A percentile compares a stretch with the other conserved stretches of the same genome.
Conservation (phyloP, 192 early-diverging fungal species). For the Chytriomyces hyalinus region DNA sequence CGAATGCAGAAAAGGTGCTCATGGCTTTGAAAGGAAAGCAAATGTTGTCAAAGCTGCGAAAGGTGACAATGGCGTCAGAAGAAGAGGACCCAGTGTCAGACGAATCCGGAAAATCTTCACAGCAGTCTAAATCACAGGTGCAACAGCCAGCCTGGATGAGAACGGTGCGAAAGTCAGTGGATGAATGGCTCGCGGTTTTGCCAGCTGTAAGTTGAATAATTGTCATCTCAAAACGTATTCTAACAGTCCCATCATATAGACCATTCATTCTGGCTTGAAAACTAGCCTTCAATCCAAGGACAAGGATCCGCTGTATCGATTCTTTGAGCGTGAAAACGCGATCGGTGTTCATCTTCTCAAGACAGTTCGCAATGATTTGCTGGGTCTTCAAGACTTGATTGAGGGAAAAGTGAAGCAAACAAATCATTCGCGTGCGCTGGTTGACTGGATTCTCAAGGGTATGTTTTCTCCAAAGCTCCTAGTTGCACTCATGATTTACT, state of each 20-base stretch:
- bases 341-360: conserved; percentile 65
- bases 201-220: conserved; percentile 48
- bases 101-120: conserved; percentile 32
- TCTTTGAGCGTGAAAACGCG: conserved; percentile 80
- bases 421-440: conserved; percentile 78
- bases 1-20: conserved; percentile 90
- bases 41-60: conserved; percentile 84
- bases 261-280: conserved; percentile 33
- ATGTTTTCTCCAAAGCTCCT: neutral
- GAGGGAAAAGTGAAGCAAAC: conserved; percentile 84
- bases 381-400: conserved; percentile 68
- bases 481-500: neutral
- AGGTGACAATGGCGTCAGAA: conserved; percentile 77
- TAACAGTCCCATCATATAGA: neutral
- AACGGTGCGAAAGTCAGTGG: conserved; percentile 54
- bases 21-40: conserved; percentile 75
- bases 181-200: conserved; percentile 64
- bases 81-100: conserved; percentile 74
- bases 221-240: neutral
- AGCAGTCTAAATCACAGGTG: conserved; percentile 23
- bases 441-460: conserved; percentile 71
- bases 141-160: conserved; percentile 81
- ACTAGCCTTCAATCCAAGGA: conserved; percentile 39
- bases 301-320: conserved; percentile 77
- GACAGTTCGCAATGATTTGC: conserved; percentile 71